A percentile compares a stretch with the other conserved stretches of the same genome.
Conservation (phyloP, 345 rosid genomes). For the Psidium friedrichsthalianum region DNA sequence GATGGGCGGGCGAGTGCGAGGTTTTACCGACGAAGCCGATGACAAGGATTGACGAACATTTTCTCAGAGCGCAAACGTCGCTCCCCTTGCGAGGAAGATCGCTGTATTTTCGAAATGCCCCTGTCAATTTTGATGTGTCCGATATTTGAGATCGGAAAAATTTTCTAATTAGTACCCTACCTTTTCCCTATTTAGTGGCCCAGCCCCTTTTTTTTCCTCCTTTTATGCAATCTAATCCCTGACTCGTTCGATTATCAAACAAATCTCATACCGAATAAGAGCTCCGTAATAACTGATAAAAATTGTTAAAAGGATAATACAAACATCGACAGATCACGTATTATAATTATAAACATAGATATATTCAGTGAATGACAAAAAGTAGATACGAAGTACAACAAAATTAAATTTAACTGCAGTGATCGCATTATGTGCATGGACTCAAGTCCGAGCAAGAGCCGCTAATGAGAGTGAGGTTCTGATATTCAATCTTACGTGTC, state of each 20-base stretch:
- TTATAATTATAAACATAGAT: neutral
- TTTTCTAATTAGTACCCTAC: neutral
- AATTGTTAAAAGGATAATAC: accelerated
- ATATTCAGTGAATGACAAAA: neutral
- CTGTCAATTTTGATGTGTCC: neutral
- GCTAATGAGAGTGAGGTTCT: neutral
- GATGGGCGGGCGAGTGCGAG: neutral
- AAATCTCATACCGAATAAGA: neutral
- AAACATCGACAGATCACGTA: neutral
- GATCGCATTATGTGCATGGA: neutral
- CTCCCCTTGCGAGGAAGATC: neutral
- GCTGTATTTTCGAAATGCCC: neutral
- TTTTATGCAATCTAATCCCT: neutral
- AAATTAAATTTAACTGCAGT: accelerated
- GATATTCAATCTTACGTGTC: no score
- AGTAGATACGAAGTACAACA: neutral
- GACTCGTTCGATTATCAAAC: neutral
- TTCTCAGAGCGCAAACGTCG: neutral
- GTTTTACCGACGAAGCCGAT: neutral
- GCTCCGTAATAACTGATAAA: no score
- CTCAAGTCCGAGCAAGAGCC: neutral
- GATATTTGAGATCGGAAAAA: neutral
- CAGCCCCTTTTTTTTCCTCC: neutral
- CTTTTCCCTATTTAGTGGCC: neutral
- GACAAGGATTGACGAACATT: neutral